Conservation (phyloP, 2,329 filamentous ascomycete species). For the Sphaceloma murrayae region DNA sequence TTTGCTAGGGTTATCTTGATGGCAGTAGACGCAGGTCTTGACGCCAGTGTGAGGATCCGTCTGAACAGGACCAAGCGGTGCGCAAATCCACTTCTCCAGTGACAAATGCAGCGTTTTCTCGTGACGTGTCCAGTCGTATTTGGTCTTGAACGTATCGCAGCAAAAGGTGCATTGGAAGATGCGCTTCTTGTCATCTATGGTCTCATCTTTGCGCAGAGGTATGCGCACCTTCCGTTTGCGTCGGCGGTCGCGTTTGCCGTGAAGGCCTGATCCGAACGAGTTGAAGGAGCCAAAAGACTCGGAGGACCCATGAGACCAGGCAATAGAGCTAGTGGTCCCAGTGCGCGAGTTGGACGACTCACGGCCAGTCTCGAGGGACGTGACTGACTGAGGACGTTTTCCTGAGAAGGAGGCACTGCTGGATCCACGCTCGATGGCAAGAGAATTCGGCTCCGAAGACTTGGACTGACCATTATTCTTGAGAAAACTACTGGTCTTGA, state of each 20-base stretch:
- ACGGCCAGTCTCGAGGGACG: conserved; percentile 43
- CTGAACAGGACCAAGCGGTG: conserved; percentile 49
- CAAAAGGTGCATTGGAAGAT: conserved; percentile 52
- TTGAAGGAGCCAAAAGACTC: conserved; percentile 49
- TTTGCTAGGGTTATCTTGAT: conserved; percentile 42
- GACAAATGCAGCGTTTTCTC: conserved; percentile 55
- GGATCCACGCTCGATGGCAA: conserved; percentile 29
- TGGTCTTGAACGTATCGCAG: conserved; percentile 46
- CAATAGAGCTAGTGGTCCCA: conserved; percentile 27
- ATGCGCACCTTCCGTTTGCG: conserved; percentile 35
- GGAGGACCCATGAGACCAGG: conserved; percentile 47
- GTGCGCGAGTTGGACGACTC: conserved; percentile 16
- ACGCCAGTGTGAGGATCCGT: conserved; percentile 47
- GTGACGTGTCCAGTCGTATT: conserved; percentile 55
- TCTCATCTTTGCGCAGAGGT: conserved; percentile 24
- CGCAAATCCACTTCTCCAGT: conserved; percentile 57
- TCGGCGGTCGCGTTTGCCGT: conserved; percentile 49
- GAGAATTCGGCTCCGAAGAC: conserved; percentile 19
- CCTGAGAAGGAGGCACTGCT: conserved; percentile 37
- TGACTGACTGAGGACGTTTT: conserved; percentile 43
- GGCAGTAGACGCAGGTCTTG: conserved; percentile 51
- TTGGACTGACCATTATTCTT: conserved; percentile 23
- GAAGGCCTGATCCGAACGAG: conserved; percentile 37
- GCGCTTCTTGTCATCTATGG: conserved; percentile 34
- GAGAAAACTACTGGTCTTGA: conserved; percentile 31